Evolutionary conservation across 1,139 yeast species (phyloP).

Genomic region (Taphrina communis): DNA sequence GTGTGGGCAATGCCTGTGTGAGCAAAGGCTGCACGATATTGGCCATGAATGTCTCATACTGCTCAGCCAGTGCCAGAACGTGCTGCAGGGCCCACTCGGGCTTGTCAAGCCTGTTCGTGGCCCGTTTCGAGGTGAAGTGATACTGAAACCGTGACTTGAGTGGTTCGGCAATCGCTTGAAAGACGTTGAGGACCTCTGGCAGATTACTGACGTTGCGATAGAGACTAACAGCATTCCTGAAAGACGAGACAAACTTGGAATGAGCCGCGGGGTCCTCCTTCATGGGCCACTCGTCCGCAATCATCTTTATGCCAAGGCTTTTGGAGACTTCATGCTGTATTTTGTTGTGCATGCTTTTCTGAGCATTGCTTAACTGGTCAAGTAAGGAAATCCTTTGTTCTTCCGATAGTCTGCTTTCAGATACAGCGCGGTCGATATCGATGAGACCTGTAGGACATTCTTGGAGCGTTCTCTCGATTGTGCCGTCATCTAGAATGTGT

Average conservation of each 20-base stretch:
- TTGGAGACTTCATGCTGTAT: neutral
- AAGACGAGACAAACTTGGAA: neutral
- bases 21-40: slow-evolving; percentile 52
- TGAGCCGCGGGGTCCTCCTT: neutral
- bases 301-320: neutral
- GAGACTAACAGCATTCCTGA: neutral
- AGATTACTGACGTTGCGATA: neutral
- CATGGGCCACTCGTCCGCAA: slow-evolving; percentile 5
- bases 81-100: slow-evolving; percentile 82
- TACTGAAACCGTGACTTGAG: slow-evolving; percentile 68
- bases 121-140: slow-evolving; percentile 69
- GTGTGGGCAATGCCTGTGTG: slow-evolving; percentile 45
- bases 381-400: neutral
- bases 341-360: neutral
- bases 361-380: neutral
- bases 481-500: neutral
- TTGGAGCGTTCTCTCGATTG: neutral
- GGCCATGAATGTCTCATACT: slow-evolving; percentile 55
- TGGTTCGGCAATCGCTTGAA: slow-evolving; percentile 63
- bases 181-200: slow-evolving; percentile 61
- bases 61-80: slow-evolving; percentile 59
- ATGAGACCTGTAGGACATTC: neutral
- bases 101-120: slow-evolving; percentile 67
- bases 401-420: neutral
- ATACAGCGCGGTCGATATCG: neutral